Conservation (phyloP, 345 rosid species). For the Eucalyptus sp. region DNA sequence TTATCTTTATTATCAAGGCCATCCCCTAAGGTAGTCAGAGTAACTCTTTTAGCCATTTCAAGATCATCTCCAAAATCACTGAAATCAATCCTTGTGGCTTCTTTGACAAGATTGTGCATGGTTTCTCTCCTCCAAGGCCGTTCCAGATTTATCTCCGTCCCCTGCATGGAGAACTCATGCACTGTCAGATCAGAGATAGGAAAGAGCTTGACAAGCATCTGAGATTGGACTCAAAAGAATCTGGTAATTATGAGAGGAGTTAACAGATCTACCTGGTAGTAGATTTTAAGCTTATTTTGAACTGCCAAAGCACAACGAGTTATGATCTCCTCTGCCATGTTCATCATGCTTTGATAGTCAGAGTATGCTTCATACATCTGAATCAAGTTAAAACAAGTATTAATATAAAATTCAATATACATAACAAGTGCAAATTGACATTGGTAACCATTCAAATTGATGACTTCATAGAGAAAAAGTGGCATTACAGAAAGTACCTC, state of each 20-base stretch:
- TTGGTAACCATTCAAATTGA: not conserved
- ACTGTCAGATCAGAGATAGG: not conserved
- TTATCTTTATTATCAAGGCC: slow-evolving; percentile 61
- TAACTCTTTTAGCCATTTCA: slow-evolving; percentile 46
- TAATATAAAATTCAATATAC: not conserved
- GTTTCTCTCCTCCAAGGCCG: slow-evolving; percentile 96
- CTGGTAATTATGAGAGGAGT: not conserved
- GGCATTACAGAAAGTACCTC: slow-evolving; percentile 43
- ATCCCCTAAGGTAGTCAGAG: slow-evolving; percentile 35
- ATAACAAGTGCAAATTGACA: not conserved
- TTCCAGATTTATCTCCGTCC: slow-evolving; percentile 62
- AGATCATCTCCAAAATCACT: slow-evolving; percentile 45
- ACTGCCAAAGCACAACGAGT: slow-evolving; percentile 75
- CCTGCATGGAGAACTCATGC: slow-evolving; percentile 23
- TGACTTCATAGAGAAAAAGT: not conserved
- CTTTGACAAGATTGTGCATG: slow-evolving; percentile 91
- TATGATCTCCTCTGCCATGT: slow-evolving; percentile 80
- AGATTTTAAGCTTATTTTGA: slow-evolving; percentile 61
- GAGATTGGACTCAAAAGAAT: not conserved
- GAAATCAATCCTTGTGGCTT: slow-evolving; percentile 63
- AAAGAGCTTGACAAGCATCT: not conserved
- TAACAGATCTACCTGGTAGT: slow-evolving; percentile 56
- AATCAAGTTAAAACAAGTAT: not conserved
- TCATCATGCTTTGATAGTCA: slow-evolving; percentile 90
- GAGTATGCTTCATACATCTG: slow-evolving; percentile 96